These are phyloP conservation scores for Cercospora zeae-maydis DNA, from an alignment of 2,329 filamentous ascomycete genomes.

Conservation along the genomic window DNA sequence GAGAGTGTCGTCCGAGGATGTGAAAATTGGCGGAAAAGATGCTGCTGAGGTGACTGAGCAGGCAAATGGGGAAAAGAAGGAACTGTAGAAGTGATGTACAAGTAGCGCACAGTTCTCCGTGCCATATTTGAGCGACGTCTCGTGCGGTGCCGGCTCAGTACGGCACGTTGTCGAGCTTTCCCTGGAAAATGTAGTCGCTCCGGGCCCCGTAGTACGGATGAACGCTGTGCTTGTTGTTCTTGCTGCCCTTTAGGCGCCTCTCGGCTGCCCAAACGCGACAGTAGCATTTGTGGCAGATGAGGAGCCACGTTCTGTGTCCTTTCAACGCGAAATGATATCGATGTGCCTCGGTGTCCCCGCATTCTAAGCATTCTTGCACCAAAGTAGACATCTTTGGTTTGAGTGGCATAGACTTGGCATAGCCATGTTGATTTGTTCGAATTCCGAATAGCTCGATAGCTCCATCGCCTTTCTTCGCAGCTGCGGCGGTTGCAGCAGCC, in stretches of 20 bases:
- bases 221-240: neutral
- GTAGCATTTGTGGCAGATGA: neutral
- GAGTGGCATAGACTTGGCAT: neutral
- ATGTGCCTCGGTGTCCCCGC: neutral
- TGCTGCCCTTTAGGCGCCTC: neutral
- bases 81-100: constrained; percentile 1
- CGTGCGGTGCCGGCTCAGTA: neutral
- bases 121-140: neutral
- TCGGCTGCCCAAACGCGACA: neutral
- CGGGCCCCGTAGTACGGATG: neutral
- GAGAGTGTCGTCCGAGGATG: constrained; percentile 49
- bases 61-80: constrained; percentile 12
- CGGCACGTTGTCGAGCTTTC: neutral
- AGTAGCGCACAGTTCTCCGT: neutral
- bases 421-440: neutral
- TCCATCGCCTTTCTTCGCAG: neutral
- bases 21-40: constrained; percentile 20
- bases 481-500: too few species aligned
- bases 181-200: neutral
- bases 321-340: neutral
- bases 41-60: neutral
- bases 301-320: neutral
- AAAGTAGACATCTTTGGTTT: neutral
- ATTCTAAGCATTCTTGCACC: neutral
- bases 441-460: neutral